These are phyloP conservation scores for Helicostylum pulchrum DNA, from an alignment of 192 early-diverging fungal genomes.

Conservation along the genomic window DNA sequence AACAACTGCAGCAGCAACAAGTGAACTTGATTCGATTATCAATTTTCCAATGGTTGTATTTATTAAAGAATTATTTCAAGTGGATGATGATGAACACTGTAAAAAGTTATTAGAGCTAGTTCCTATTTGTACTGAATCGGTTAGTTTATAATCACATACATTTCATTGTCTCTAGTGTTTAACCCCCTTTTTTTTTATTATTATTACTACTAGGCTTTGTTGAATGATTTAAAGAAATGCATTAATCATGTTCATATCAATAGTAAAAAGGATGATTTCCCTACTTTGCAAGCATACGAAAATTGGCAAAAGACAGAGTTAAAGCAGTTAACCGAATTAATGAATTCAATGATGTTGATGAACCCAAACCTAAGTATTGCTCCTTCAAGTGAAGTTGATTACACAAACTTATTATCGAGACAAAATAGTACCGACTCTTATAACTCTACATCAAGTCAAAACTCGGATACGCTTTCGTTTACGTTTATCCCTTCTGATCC, in stretches of 20 bases:
- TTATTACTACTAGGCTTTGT: slow-evolving; percentile 32
- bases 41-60: slow-evolving; percentile 21
- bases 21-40: not conserved
- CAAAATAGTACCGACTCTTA: not conserved
- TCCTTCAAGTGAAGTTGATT: slow-evolving; percentile 23
- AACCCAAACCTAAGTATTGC: slow-evolving; percentile 38
- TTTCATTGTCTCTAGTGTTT: not conserved
- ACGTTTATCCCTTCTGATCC: slow-evolving; percentile 57
- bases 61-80: slow-evolving; percentile 41
- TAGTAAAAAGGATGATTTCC: slow-evolving; percentile 46
- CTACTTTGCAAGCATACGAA: slow-evolving; percentile 43
- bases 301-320: slow-evolving; percentile 54
- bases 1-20: slow-evolving; percentile 11
- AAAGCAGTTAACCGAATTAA: slow-evolving; percentile 46
- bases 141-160: not conserved
- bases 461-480: slow-evolving; percentile 33
- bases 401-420: slow-evolving; percentile 9
- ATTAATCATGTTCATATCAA: slow-evolving; percentile 43
- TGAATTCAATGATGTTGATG: slow-evolving; percentile 40
- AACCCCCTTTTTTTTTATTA: not conserved
- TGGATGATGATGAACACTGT: slow-evolving; percentile 36
- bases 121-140: slow-evolving; percentile 43
- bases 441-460: not conserved
- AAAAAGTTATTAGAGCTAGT: slow-evolving; percentile 40
- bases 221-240: slow-evolving; percentile 48